These are phyloP conservation scores for Aspergillus clavatus DNA, from an alignment of 2,329 filamentous ascomycete species.

Conservation along the genomic window DNA sequence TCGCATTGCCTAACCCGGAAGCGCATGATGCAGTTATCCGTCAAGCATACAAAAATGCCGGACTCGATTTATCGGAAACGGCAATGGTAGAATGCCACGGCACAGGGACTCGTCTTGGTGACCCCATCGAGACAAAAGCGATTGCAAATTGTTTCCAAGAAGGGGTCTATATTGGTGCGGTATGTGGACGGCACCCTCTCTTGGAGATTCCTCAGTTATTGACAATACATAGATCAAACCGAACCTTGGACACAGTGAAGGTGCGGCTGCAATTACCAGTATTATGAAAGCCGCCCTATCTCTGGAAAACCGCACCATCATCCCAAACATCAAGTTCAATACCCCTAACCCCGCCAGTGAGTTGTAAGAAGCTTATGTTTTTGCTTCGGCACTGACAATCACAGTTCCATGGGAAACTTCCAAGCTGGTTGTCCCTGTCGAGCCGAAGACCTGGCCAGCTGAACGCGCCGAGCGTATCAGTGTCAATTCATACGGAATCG, in stretches of 20 bases:
- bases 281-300: constrained; percentile 23
- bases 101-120: constrained; percentile 7
- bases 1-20: constrained; percentile 2
- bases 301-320: constrained; percentile 20
- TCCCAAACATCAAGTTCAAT: constrained; percentile 27
- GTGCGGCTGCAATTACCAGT: constrained; percentile 23
- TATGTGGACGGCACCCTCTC: too few species aligned
- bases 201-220: too few species aligned
- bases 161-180: too few species aligned
- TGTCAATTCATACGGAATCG: constrained; percentile 33
- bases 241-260: constrained; percentile 26
- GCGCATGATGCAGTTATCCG: constrained; percentile 8
- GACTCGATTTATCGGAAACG: background rate
- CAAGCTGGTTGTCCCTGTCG: constrained; percentile 14
- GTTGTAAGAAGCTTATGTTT: constrained; percentile 7
- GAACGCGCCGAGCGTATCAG: constrained; percentile 21
- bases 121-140: constrained; percentile 3
- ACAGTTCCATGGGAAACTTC: constrained; percentile 15
- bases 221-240: constrained; percentile 28
- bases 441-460: constrained; percentile 23
- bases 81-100: constrained; percentile 6
- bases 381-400: constrained; percentile 3
- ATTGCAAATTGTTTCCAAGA: too few species aligned
- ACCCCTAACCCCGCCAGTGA: constrained; percentile 23
- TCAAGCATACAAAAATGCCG: constrained; percentile 1